Evolutionary conservation across 305 asterid species (phyloP).

Genomic region (Rubia tinctorum): DNA sequence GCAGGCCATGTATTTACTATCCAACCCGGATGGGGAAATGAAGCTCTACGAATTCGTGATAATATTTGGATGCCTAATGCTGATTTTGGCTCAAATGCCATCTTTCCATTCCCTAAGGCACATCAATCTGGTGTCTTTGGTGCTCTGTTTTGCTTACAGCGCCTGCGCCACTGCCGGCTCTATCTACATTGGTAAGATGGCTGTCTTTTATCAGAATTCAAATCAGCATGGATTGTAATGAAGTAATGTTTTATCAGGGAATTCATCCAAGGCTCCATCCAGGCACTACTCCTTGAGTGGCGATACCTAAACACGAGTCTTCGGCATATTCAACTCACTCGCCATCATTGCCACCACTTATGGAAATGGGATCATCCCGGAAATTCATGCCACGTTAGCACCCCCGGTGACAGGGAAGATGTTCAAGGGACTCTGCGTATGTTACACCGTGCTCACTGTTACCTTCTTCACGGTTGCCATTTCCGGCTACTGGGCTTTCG

Average conservation of each 20-base stretch:
- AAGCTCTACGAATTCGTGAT: conserved; percentile 60
- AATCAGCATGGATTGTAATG: neutral
- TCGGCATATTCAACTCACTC: conserved; percentile 64
- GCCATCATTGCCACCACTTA: conserved; percentile 89
- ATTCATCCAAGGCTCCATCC: conserved; percentile 62
- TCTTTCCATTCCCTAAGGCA: conserved; percentile 92
- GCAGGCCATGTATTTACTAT: conserved; percentile 67
- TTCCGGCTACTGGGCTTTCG: conserved; percentile 95
- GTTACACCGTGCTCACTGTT: conserved; percentile 50
- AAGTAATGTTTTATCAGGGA: conserved; percentile 39
- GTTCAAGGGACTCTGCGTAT: conserved; percentile 82
- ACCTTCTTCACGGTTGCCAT: conserved; percentile 86
- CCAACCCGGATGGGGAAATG: conserved; percentile 59
- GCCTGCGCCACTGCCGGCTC: conserved; percentile 86
- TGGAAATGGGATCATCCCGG: conserved; percentile 95
- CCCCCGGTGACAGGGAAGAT: conserved; percentile 92
- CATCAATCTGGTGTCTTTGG: conserved; percentile 71
- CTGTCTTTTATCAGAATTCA: neutral
- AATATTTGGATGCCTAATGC: conserved; percentile 79
- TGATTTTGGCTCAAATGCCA: conserved; percentile 86
- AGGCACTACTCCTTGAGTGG: conserved; percentile 54
- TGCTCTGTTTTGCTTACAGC: conserved; percentile 69
- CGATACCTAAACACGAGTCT: conserved; percentile 42
- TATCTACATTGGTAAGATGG: conserved; percentile 68
- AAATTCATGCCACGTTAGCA: conserved; percentile 87